Evolutionary conservation across 1,284 basidiomycete species (phyloP).

Genomic region (Ganoderma resinaceum): DNA sequence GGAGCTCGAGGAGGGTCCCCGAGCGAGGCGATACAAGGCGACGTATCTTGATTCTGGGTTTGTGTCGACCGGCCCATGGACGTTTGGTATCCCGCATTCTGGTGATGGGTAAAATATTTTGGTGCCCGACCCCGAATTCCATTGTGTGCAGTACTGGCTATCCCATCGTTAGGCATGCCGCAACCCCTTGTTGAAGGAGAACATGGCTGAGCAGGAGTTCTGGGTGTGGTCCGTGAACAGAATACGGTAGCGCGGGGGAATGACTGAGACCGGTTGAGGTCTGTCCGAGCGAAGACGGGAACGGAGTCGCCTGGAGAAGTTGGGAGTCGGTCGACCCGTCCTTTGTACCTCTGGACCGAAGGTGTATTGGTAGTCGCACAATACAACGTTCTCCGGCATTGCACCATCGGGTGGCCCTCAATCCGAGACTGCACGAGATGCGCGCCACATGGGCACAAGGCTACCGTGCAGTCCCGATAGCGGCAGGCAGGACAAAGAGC

Average conservation of each 20-base stretch:
- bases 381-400: not conserved
- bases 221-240: constrained; percentile 16
- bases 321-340: not conserved
- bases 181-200: constrained; percentile 37
- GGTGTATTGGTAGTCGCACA: not conserved
- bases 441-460: not conserved
- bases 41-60: not conserved
- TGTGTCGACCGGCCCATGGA: not conserved
- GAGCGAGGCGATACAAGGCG: not conserved
- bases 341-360: constrained; percentile 19
- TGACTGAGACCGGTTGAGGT: constrained; percentile 29
- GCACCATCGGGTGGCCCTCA: not conserved
- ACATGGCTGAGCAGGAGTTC: constrained; percentile 23
- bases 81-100: not conserved
- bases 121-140: not conserved
- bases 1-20: not conserved
- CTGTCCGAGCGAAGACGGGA: constrained; percentile 29
- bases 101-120: not conserved
- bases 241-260: constrained; percentile 6
- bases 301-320: constrained; percentile 25
- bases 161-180: not conserved
- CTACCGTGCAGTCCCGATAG: not conserved
- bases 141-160: not conserved
- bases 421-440: constrained; percentile 9
- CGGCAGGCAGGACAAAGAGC: not conserved